Base-by-base conservation (phyloP, 164 flowering plant species). In the Vitis rotundifolia region DNA sequence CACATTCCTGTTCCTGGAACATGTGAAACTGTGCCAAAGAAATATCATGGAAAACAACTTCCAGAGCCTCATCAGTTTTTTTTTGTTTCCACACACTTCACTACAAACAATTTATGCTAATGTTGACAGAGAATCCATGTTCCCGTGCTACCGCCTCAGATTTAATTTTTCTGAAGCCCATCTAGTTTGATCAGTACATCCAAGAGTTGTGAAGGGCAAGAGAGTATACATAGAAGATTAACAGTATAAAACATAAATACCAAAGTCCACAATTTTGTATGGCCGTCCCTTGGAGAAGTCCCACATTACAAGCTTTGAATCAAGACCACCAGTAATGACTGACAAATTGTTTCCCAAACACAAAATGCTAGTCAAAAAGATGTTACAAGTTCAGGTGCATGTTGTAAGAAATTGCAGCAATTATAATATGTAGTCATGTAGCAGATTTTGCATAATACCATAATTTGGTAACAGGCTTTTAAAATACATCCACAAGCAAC, bases 301-400 rank as follows among this genome's bases (percentile, higher is more conserved):
- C 98, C 98, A 95, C 84, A 88, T 73, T 62, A 93, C 79, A 73
- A 95, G 90, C 80, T 90, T 91, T 63, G 97, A 86, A 78, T 95
- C 99, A 69, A 93, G 89, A 70, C 97, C 97, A 61, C 97, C 99
- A 70, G 97, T 88, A 64, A 93, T 85, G 68, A 85, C 98, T 93
- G 89, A 73, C 51, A 70, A 76, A 64, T 67, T 48, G 49, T 44
- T 65, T 12, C 29, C 37, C 64, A 67, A 66, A 57, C 29, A 48
- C 18, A 73, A 57, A 3, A 65, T 9, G 29, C 47, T 18, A 59
- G 15, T 9, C 11, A 14, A n/a, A 5, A 50, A 65, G 47, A 51
- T 47, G 51, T 29, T 16, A 37, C 63, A 71, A 57, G 64, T 5
- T 51, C 14, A 57, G 44, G 4, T 16, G 61, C 49, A 61, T 65